Evolutionary conservation across 116 monocot genomes (phyloP).

Genomic region (Papilionanthe hybrid): DNA sequence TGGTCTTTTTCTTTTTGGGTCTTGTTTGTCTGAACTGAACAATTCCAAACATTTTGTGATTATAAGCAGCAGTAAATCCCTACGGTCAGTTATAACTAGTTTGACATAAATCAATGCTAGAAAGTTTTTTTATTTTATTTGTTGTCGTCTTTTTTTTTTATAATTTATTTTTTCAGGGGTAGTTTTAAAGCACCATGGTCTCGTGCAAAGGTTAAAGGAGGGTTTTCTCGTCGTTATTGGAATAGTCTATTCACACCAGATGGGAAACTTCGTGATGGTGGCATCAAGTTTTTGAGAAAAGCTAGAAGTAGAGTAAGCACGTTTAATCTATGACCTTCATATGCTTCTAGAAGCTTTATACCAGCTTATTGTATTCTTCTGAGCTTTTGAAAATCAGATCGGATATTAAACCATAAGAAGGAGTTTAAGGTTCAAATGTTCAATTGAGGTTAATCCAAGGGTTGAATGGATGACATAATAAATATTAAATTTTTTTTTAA

Average conservation of each 20-base stretch:
- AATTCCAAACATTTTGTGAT: no score
- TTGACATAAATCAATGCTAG: background rate
- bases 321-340: background rate
- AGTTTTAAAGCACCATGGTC: conserved; percentile 64
- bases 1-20: background rate
- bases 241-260: conserved; percentile 44
- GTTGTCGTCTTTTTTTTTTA: no score
- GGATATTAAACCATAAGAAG: no score
- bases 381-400: no score
- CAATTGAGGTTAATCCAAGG: no score
- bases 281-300: conserved; percentile 62
- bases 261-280: conserved; percentile 64
- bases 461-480: no score
- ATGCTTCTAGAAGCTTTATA: background rate
- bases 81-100: no score
- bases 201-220: conserved; percentile 35
- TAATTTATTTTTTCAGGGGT: conserved; percentile 35
- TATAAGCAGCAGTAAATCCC: no score
- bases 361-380: background rate
- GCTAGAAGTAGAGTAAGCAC: conserved; percentile 51
- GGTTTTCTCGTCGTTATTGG: conserved; percentile 50
- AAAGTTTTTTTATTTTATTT: background rate
- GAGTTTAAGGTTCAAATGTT: no score
- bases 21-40: no score
- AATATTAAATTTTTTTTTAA: no score